Base-by-base conservation (phyloP, 2,329 filamentous ascomycete species). In the Aspergillus neoniger region DNA sequence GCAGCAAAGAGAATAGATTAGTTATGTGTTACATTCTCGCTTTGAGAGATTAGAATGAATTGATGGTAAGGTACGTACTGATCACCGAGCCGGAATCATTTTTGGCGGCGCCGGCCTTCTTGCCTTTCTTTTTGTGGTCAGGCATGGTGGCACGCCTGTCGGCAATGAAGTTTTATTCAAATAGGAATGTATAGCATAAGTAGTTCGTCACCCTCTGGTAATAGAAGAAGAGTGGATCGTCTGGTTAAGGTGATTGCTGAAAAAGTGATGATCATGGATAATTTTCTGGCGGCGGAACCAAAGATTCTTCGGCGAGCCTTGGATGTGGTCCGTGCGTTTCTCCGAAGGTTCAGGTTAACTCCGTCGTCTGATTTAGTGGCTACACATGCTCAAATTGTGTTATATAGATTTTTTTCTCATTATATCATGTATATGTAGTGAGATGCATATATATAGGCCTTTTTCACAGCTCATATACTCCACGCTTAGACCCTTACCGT, bases 41-140 rank as follows among this genome's bases (percentile, higher is more conserved):
- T 15, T 3, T 39, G 32, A 14, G 17, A 14, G 15, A 12, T 17
- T 48, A 51, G 15, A 12, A 43, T 19, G 15, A 5, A 9, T 43
- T 19, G 17, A 43, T 43, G n/a, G 39, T 19, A 7, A 5, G 54
- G 48, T 50, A 69, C 76, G 57, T 75, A 79, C 77, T 78, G 63
- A 79, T 79, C 51, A 77, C 70, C 47, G 72, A 57, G 53, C 64
- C 68, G 56, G 65, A 61, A 57, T 70, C 65, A 59, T 60, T 63
- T 67, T 73, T 75, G 51, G 66, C 64, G 61, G 70, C 69, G 58
- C 71, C 67, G 63, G 61, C 63, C 64, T 73, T 72, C 66, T 74
- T 79, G 47, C 67, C 69, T 65, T 76, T 77, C 65, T 76, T 76
- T 59, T 76, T 76, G 58, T 71, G 63, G 44, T 74, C 71, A 49